These are phyloP conservation scores for Psilocybe azurescens DNA, from an alignment of 768 basidiomycete species.

Conservation along the genomic window DNA sequence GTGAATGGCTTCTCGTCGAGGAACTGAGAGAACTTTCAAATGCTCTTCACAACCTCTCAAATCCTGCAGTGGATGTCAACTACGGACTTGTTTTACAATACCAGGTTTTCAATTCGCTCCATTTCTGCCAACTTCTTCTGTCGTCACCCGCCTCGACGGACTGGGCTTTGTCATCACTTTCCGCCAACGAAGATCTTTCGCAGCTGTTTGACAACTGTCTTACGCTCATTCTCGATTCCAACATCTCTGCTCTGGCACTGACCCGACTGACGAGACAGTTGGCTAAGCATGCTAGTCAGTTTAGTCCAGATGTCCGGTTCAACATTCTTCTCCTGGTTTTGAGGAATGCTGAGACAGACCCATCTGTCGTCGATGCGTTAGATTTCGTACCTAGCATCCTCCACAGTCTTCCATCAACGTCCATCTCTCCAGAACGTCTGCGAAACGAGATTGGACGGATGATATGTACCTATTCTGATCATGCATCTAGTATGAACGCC, in stretches of 20 bases:
- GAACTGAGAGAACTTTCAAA: constrained; percentile 59
- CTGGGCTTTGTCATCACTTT: constrained; percentile 51
- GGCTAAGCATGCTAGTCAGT: constrained; percentile 28
- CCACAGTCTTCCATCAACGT: constrained; percentile 23
- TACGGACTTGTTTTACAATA: constrained; percentile 47
- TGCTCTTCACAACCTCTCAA: constrained; percentile 33
- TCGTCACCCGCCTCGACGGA: constrained; percentile 39
- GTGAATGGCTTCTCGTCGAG: constrained; percentile 73
- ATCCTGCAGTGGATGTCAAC: constrained; percentile 28
- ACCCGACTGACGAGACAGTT: constrained; percentile 43
- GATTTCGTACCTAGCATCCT: constrained; percentile 31
- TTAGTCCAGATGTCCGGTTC: constrained; percentile 35
- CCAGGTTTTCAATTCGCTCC: constrained; percentile 54
- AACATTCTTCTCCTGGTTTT: constrained; percentile 37
- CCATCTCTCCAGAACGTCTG: constrained; percentile 32
- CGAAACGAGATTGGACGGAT: constrained; percentile 40
- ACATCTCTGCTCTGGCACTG: constrained; percentile 50
- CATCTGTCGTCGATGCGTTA: constrained; percentile 27
- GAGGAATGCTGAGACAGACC: constrained; percentile 35
- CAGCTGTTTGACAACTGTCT: constrained; percentile 46
- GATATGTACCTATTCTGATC: constrained; percentile 34
- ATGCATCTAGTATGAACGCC: constrained; percentile 32
- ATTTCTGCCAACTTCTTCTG: constrained; percentile 52
- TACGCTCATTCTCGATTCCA: constrained; percentile 49
- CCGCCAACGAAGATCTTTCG: constrained; percentile 48